Evolutionary conservation across 352 stramenopile genomes (phyloP).

Genomic region (Pythium sp.): DNA sequence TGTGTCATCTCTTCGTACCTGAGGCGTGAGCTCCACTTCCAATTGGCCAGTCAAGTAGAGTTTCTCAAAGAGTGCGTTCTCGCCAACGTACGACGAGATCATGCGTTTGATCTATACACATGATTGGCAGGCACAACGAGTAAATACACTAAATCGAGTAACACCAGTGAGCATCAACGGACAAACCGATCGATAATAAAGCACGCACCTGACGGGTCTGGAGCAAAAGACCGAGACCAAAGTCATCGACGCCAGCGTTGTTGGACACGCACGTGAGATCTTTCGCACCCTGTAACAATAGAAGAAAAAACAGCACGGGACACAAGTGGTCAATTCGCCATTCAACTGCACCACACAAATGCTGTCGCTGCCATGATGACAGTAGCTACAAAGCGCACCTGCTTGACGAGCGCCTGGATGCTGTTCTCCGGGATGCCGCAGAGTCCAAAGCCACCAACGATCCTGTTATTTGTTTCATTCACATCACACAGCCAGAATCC

Average conservation of each 20-base stretch:
- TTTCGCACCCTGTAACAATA: slow-evolving; percentile 53
- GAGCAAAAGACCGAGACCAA: slow-evolving; percentile 91
- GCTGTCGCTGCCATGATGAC: neutral
- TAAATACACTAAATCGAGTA: neutral
- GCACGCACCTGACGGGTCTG: slow-evolving; percentile 82
- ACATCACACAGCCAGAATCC: neutral
- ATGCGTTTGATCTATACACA: slow-evolving; percentile 90
- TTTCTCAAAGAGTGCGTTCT: slow-evolving; percentile 95
- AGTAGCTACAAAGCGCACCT: slow-evolving; percentile 24
- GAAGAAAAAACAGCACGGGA: neutral
- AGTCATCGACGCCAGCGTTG: slow-evolving; percentile 93
- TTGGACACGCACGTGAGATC: slow-evolving; percentile 91
- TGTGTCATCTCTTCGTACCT: slow-evolving; percentile 32
- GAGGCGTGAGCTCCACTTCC: slow-evolving; percentile 96
- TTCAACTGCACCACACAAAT: neutral
- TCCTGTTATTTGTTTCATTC: slow-evolving; percentile 25
- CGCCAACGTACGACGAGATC: slow-evolving; percentile 96
- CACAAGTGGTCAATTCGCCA: neutral
- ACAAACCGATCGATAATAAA: neutral
- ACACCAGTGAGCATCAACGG: too few relatives aligned
- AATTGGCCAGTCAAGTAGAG: slow-evolving; percentile 90
- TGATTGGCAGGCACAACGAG: neutral
- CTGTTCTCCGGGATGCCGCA: slow-evolving; percentile 92
- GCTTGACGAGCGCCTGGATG: slow-evolving; percentile 82
- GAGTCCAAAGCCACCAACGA: slow-evolving; percentile 89